These are phyloP conservation scores for Grosmannia huntii DNA, from an alignment of 2,329 filamentous ascomycete species.

Conservation along the genomic window DNA sequence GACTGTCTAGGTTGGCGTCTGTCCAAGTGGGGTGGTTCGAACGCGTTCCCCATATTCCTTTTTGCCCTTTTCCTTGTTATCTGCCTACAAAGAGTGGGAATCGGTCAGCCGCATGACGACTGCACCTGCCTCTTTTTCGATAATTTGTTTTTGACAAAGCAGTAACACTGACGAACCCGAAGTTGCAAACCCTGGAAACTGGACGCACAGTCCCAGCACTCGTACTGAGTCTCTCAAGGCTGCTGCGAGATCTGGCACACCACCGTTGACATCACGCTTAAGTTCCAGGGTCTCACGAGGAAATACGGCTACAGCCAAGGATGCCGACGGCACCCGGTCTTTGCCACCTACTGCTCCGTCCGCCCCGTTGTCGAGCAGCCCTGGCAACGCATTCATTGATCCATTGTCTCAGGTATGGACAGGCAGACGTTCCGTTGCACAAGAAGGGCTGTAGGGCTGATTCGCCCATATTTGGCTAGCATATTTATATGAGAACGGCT, in stretches of 20 bases:
- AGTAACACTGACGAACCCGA: neutral
- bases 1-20: no score
- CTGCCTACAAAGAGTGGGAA: neutral
- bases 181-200: neutral
- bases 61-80: neutral
- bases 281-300: neutral
- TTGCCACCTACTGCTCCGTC: neutral
- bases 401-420: conserved; percentile 17
- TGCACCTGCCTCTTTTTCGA: neutral
- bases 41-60: neutral
- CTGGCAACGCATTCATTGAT: conserved; percentile 14
- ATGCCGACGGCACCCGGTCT: neutral
- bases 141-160: neutral
- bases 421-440: no score
- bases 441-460: neutral
- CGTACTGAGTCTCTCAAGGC: neutral
- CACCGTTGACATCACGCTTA: neutral
- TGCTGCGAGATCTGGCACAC: neutral
- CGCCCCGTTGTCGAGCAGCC: conserved; percentile 4
- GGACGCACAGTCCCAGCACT: neutral
- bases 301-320: neutral
- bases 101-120: neutral
- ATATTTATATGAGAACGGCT: conserved; percentile 55
- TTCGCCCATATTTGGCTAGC: conserved; percentile 21
- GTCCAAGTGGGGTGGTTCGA: neutral